These are phyloP conservation scores for Cicer yamashitae DNA, from an alignment of 306 rosid species.

Conservation along the genomic window DNA sequence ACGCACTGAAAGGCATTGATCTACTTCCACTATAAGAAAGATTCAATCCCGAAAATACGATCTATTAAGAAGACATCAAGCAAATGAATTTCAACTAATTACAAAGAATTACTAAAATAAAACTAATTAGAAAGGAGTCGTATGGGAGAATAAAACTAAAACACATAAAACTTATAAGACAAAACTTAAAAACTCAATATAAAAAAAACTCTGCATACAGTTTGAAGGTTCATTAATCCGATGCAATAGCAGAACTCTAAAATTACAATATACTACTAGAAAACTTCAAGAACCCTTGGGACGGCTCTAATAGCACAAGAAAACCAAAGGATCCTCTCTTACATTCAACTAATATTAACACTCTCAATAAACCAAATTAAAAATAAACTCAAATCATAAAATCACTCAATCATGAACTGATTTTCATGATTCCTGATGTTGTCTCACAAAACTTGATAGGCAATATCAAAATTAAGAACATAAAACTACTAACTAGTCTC, in stretches of 20 bases:
- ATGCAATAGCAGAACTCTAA: neutral
- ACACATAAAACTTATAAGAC: too few species aligned
- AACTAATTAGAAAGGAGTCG: too few species aligned
- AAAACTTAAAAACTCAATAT: too few species aligned
- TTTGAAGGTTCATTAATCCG: neutral
- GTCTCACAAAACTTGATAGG: neutral
- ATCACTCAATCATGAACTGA: neutral
- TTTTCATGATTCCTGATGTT: neutral
- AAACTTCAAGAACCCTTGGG: conserved; percentile 15
- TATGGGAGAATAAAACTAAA: too few species aligned
- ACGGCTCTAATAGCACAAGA: conserved; percentile 15
- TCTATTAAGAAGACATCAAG: too few species aligned
- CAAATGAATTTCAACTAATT: too few species aligned
- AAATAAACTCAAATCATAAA: neutral
- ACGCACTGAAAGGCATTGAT: too few species aligned
- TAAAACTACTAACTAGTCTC: neutral
- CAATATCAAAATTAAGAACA: neutral
- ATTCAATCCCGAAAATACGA: too few species aligned
- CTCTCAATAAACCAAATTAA: neutral
- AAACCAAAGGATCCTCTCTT: conserved; percentile 9
- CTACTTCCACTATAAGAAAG: too few species aligned
- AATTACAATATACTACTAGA: neutral
- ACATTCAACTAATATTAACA: neutral
- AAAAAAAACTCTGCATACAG: neutral
- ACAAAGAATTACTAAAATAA: too few species aligned